Percentiles rank a stretch among this genome's conserved stretches.
Evolutionary conservation across 2,329 filamentous ascomycete genomes (phyloP).

Genomic region (Epichloe sibirici): DNA sequence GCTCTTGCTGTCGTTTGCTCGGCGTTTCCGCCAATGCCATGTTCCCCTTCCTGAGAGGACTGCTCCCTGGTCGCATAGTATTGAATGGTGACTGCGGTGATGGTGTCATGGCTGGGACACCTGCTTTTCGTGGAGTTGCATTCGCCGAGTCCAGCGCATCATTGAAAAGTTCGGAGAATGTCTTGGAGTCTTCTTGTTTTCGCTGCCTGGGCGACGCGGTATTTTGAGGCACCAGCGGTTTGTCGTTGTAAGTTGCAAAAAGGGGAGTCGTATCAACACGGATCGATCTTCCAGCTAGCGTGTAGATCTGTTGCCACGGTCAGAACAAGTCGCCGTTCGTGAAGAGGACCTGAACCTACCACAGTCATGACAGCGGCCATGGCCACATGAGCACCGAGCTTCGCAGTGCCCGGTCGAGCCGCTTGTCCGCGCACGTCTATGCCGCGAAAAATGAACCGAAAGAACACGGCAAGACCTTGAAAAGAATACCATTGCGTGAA

Average conservation of each 20-base stretch:
- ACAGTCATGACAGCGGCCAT: slow-evolving; percentile 40
- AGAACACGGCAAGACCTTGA: slow-evolving; percentile 45
- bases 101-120: slow-evolving; percentile 11
- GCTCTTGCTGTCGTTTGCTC: slow-evolving; percentile 6
- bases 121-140: slow-evolving; percentile 5
- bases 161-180: slow-evolving; percentile 29
- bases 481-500: slow-evolving; percentile 54
- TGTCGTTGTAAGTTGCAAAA: slow-evolving; percentile 27
- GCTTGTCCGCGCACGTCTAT: slow-evolving; percentile 28
- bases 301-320: slow-evolving; percentile 27
- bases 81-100: slow-evolving; percentile 4
- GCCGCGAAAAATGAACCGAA: slow-evolving; percentile 39
- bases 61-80: slow-evolving; percentile 1
- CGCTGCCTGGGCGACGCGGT: slow-evolving; percentile 13
- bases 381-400: slow-evolving; percentile 40
- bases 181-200: slow-evolving; percentile 23
- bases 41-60: slow-evolving; percentile 4
- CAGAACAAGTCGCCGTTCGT: not conserved
- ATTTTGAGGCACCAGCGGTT: slow-evolving; percentile 15
- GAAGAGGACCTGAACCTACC: slow-evolving; percentile 26
- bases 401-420: slow-evolving; percentile 26
- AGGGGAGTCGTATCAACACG: slow-evolving; percentile 45
- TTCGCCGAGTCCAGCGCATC: slow-evolving; percentile 20
- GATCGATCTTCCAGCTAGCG: slow-evolving; percentile 32
- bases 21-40: slow-evolving; percentile 11